Conservation (phyloP, 2,329 filamentous ascomycete species). For the Lachnellula arida region DNA sequence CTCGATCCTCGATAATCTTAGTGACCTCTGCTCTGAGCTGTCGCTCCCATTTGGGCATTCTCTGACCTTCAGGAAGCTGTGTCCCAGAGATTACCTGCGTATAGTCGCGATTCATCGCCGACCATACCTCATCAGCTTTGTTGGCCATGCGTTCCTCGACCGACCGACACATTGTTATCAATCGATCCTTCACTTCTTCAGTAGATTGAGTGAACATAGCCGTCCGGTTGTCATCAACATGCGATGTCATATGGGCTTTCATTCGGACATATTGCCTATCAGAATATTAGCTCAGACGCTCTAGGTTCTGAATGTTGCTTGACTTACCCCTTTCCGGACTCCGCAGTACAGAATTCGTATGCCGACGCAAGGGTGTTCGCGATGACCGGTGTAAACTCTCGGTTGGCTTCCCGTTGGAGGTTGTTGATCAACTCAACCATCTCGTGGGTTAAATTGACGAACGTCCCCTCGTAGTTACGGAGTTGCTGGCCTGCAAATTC, state of each 20-base stretch:
- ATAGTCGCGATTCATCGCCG: constrained; percentile 32
- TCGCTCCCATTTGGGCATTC: constrained; percentile 29
- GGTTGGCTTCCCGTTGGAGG: constrained; percentile 48
- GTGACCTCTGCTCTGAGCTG: constrained; percentile 24
- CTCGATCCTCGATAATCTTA: constrained; percentile 8
- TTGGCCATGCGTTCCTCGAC: constrained; percentile 26
- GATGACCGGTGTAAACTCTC: constrained; percentile 48
- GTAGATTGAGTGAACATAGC: constrained; percentile 48
- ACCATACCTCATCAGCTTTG: constrained; percentile 30
- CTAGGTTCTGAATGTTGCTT: constrained; percentile 25
- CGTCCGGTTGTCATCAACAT: constrained; percentile 38
- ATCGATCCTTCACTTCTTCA: constrained; percentile 35
- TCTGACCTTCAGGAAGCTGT: constrained; percentile 18
- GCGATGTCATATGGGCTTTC: constrained; percentile 43
- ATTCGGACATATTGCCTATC: constrained; percentile 47
- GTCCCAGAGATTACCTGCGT: constrained; percentile 27
- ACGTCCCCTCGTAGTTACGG: constrained; percentile 36
- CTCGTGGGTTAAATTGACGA: constrained; percentile 34
- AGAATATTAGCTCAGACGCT: not conserved
- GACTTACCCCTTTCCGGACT: constrained; percentile 34
- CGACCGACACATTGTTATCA: constrained; percentile 35
- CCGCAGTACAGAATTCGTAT: constrained; percentile 42
- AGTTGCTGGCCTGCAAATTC: constrained; percentile 33
- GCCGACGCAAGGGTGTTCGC: constrained; percentile 39
- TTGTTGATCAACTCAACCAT: constrained; percentile 38